phyloP scores from a whole-genome alignment of 768 basidiomycete genomes.

The Tricholoma sp. region DNA sequence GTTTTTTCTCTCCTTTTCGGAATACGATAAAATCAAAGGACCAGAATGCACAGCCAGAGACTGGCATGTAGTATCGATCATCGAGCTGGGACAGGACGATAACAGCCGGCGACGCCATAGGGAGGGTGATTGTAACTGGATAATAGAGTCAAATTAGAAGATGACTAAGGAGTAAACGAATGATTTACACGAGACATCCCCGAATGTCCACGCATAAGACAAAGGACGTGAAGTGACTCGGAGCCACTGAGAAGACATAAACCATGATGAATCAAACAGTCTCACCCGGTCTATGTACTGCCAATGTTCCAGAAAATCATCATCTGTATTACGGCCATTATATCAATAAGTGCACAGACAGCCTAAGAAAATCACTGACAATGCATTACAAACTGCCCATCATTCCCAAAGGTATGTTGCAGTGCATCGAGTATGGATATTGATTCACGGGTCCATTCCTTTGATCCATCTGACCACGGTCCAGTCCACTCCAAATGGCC shows the following conservation, averaged over 20 bases:
- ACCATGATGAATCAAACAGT: constrained; percentile 36
- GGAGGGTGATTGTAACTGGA: constrained; percentile 31
- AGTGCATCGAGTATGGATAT: constrained; percentile 34
- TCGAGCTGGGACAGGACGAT: constrained; percentile 36
- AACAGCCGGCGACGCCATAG: constrained; percentile 22
- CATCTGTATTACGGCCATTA: constrained; percentile 19
- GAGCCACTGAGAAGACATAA: constrained; percentile 37
- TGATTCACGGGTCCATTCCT: constrained; percentile 52
- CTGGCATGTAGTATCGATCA: constrained; percentile 26
- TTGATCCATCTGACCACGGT: constrained; percentile 47
- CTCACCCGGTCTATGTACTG: constrained; percentile 31
- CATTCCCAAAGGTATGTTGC: constrained; percentile 41
- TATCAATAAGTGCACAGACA: not conserved
- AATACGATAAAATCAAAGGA: constrained; percentile 33
- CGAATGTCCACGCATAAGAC: constrained; percentile 31
- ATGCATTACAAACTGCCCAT: constrained; percentile 54
- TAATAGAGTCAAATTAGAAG: not conserved
- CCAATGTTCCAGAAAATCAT: constrained; percentile 35
- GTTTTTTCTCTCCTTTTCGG: constrained; percentile 25
- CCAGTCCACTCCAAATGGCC: constrained; percentile 45
- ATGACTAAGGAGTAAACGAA: not conserved
- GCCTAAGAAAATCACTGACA: constrained; percentile 18
- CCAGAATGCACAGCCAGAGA: constrained; percentile 22
- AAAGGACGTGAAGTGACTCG: constrained; percentile 22
- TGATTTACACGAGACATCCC: constrained; percentile 35